phyloP scores from a whole-genome alignment of 1,139 yeast genomes.

The Nakaseomyces kungkrabaensis region DNA sequence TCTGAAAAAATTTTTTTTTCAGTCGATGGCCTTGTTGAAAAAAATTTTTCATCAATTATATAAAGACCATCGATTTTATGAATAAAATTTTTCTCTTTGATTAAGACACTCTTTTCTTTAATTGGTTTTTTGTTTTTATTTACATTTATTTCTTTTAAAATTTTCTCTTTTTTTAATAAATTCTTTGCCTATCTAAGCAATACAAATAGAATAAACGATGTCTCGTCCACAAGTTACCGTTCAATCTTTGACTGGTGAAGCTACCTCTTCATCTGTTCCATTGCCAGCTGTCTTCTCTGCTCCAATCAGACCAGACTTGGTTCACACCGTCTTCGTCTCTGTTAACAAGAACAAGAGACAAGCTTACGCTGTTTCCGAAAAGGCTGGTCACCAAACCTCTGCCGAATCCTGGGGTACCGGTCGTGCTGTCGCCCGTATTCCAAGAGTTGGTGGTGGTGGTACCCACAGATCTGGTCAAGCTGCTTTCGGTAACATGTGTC shows the following conservation, averaged over 20 bases:
- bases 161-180: background rate
- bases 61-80: background rate
- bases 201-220: constrained; percentile 34
- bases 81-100: background rate
- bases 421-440: constrained; percentile 99
- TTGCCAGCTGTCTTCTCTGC: constrained; percentile 99
- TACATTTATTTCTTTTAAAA: background rate
- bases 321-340: constrained; percentile 96
- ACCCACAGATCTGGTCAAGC: constrained; percentile 99
- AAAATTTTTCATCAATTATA: background rate
- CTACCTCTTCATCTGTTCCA: constrained; percentile 75
- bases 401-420: constrained; percentile 99
- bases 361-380: constrained; percentile 98
- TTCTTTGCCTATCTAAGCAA: background rate
- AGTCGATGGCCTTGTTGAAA: no score
- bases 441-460: constrained; percentile 99
- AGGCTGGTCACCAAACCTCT: constrained; percentile 99
- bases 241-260: constrained; percentile 79
- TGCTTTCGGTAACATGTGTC: constrained; percentile 99
- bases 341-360: constrained; percentile 99
- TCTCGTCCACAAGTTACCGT: constrained; percentile 98
- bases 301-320: constrained; percentile 99
- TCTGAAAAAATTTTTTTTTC: background rate
- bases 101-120: background rate
- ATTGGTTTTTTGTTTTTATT: background rate